Percentiles rank a stretch among this genome's conserved stretches.
Conservation (phyloP, 306 rosid genomes). For the Fragaria iinumae region DNA sequence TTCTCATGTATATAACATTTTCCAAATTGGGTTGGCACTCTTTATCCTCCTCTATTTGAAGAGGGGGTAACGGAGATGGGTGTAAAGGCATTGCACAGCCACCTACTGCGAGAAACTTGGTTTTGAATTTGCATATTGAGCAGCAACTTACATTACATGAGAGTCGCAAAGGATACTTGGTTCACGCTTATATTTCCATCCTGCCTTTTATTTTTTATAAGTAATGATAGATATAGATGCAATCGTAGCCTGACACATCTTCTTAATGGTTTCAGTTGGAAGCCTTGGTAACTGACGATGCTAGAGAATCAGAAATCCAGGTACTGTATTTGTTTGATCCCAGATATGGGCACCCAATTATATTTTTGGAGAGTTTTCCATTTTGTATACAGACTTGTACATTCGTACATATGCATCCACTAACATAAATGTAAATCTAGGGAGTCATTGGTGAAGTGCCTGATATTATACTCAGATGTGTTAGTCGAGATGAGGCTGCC, state of each 20-base stretch:
- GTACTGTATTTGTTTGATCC: constrained; percentile 28
- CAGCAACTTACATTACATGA: not conserved
- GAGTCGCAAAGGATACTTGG: not conserved
- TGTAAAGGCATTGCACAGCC: not conserved
- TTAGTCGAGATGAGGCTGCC: constrained; percentile 98
- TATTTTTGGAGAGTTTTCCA: not conserved
- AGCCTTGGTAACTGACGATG: constrained; percentile 63
- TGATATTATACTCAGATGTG: constrained; percentile 82
- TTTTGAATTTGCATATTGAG: not conserved
- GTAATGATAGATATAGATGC: not conserved
- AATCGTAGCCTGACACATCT: constrained; percentile 16
- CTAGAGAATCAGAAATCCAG: constrained; percentile 80
- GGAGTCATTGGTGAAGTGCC: constrained; percentile 87
- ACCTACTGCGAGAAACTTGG: not conserved
- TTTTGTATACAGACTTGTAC: not conserved
- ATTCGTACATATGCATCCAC: not conserved
- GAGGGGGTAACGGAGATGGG: not conserved
- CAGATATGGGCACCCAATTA: not conserved
- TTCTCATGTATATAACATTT: not conserved
- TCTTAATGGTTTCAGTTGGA: constrained; percentile 67
- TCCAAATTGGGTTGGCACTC: not conserved
- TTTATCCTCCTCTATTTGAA: not conserved
- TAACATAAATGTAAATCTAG: constrained; percentile 37
- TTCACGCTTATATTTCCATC: not conserved
- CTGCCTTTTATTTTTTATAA: not conserved